A percentile compares a stretch with the other conserved stretches of the same genome.
Evolutionary conservation across 352 stramenopile species (phyloP).

Genomic region (Peronospora belbahrii): DNA sequence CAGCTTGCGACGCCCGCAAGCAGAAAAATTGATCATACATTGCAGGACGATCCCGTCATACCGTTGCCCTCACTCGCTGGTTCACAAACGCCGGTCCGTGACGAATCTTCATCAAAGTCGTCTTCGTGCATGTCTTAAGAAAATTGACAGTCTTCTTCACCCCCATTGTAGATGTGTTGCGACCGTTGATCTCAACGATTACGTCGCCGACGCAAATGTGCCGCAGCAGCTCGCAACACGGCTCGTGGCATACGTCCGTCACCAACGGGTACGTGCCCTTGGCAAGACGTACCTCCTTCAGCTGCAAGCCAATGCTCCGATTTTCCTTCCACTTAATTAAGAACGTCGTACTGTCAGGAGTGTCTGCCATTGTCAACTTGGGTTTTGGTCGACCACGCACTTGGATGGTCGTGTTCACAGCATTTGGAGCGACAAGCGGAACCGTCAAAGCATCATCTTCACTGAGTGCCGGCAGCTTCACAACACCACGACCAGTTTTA

Average conservation of each 20-base stretch:
- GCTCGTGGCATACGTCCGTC: conserved; percentile 73
- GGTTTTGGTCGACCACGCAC: conserved; percentile 71
- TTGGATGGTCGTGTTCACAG: conserved; percentile 80
- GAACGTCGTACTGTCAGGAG: conserved; percentile 76
- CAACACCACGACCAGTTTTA: conserved; percentile 52
- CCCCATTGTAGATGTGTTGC: conserved; percentile 82
- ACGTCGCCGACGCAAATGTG: conserved; percentile 81
- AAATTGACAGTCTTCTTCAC: conserved; percentile 88
- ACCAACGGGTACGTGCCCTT: conserved; percentile 80
- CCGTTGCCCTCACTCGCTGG: conserved; percentile 65
- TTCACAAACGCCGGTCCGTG: conserved; percentile 66
- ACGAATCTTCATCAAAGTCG: conserved; percentile 78
- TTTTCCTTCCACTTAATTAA: conserved; percentile 86
- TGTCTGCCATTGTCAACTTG: conserved; percentile 70
- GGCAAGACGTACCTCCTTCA: conserved; percentile 69
- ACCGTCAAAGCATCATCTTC: conserved; percentile 64
- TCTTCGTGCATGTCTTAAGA: conserved; percentile 80
- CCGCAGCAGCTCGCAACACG: conserved; percentile 74
- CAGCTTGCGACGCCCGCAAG: conserved; percentile 12
- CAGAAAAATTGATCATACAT: conserved; percentile 30
- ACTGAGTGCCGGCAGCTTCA: conserved; percentile 53
- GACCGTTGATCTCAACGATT: conserved; percentile 85
- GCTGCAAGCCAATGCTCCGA: conserved; percentile 75
- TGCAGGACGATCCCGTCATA: conserved; percentile 30
- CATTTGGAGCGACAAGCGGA: conserved; percentile 66